Conservation (phyloP, 2,329 filamentous ascomycete genomes). For the Penicillium sp. region DNA sequence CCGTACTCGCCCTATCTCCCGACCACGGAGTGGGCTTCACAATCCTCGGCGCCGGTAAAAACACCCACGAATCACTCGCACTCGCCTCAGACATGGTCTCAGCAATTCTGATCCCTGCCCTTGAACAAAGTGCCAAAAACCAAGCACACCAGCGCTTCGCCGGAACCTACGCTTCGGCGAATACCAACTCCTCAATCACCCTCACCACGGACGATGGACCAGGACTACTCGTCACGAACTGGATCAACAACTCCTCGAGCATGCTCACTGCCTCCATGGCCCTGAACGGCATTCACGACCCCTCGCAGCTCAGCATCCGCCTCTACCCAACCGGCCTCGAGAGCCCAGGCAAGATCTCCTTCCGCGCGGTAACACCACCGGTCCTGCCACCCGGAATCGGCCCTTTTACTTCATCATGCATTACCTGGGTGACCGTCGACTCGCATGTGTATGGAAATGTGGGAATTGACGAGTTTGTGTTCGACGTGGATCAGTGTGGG, state of each 20-base stretch:
- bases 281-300: conserved; percentile 4
- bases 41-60: conserved; percentile 20
- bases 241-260: conserved; percentile 21
- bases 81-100: conserved; percentile 17
- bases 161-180: conserved; percentile 15
- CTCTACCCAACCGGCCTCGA: conserved; percentile 26
- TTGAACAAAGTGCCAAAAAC: conserved; percentile 23
- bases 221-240: conserved; percentile 17
- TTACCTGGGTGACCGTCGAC: conserved; percentile 18
- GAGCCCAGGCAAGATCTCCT: conserved; percentile 12
- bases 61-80: conserved; percentile 6
- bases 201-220: conserved; percentile 21
- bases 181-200: conserved; percentile 17
- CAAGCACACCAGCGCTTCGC: conserved; percentile 19
- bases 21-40: conserved; percentile 27
- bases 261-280: conserved; percentile 16
- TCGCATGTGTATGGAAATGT: conserved; percentile 18
- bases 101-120: conserved; percentile 13
- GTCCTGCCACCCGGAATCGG: conserved; percentile 3
- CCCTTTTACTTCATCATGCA: conserved; percentile 12
- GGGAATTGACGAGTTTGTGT: conserved; percentile 23
- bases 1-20: conserved; percentile 23
- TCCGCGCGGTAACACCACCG: conserved; percentile 18
- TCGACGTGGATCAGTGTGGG: conserved; percentile 15
- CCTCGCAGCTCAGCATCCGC: conserved; percentile 16